Evolutionary conservation across 768 basidiomycete genomes (phyloP).

Genomic region (Suillus ampliporus): DNA sequence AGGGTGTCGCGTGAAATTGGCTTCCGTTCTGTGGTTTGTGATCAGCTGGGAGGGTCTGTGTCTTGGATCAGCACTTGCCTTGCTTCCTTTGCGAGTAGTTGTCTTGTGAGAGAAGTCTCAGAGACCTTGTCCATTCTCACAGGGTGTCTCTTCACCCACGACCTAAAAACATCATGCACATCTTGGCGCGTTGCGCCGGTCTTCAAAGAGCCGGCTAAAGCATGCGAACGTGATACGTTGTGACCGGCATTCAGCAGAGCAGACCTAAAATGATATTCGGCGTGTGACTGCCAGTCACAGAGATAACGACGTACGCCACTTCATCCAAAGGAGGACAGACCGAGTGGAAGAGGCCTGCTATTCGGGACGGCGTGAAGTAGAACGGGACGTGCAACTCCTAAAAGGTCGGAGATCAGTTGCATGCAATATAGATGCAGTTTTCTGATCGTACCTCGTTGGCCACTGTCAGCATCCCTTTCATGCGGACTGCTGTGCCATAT

Average conservation of each 20-base stretch:
- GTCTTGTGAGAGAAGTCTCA: conserved; percentile 69
- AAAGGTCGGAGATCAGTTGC: conserved; percentile 4
- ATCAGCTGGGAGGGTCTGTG: background rate
- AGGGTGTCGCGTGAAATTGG: conserved; percentile 82
- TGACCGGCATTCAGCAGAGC: conserved; percentile 89
- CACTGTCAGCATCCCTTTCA: conserved; percentile 95
- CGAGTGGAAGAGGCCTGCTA: conserved; percentile 85
- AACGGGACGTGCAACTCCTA: conserved; percentile 82
- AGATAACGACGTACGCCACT: conserved; percentile 61
- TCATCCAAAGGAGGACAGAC: conserved; percentile 76
- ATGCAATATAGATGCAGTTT: background rate
- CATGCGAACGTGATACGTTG: conserved; percentile 89
- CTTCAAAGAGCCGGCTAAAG: conserved; percentile 87
- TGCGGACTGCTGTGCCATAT: conserved; percentile 82
- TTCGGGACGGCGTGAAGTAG: conserved; percentile 84
- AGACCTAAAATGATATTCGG: conserved; percentile 55
- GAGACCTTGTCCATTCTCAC: conserved; percentile 86
- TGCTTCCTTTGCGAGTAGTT: conserved; percentile 70
- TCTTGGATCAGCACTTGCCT: conserved; percentile 49
- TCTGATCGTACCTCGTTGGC: conserved; percentile 75
- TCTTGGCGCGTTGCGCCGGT: conserved; percentile 76
- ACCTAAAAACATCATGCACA: conserved; percentile 83
- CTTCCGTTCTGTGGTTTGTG: conserved; percentile 49
- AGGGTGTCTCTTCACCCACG: conserved; percentile 83
- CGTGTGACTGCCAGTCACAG: background rate